Percentiles rank a stretch among this genome's conserved stretches.
These are phyloP conservation scores for Diphasiastrum complanatum DNA, from an alignment of 83 land plant genomes.

Conservation along the genomic window DNA sequence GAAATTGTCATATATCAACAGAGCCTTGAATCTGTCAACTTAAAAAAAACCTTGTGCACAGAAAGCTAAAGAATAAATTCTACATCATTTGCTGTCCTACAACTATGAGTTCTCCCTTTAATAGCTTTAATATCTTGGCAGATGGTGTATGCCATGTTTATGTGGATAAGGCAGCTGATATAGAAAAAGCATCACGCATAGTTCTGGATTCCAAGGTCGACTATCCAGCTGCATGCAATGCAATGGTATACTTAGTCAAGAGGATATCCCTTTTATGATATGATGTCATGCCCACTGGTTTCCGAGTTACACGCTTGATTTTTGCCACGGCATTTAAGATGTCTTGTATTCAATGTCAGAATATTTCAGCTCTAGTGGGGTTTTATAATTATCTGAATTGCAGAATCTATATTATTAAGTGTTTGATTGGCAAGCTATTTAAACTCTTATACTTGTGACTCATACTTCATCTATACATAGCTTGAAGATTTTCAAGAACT, in stretches of 20 bases:
- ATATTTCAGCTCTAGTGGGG: too few species aligned
- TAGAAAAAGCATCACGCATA: constrained; percentile 78
- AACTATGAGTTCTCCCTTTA: neutral
- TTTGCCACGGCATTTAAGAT: too few species aligned
- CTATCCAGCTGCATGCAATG: constrained; percentile 99
- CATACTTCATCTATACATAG: too few species aligned
- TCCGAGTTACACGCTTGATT: too few species aligned
- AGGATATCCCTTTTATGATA: too few species aligned
- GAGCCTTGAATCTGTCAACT: neutral
- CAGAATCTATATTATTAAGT: too few species aligned
- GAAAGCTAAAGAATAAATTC: neutral
- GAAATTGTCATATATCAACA: neutral
- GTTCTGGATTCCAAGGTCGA: constrained; percentile 87
- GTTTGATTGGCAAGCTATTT: too few species aligned
- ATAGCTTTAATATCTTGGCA: constrained; percentile 13
- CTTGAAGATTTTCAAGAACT: too few species aligned
- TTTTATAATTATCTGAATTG: too few species aligned
- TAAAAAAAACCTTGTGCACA: neutral
- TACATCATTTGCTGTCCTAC: neutral
- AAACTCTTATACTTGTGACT: too few species aligned
- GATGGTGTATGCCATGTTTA: constrained; percentile 99
- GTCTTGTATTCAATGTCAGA: too few species aligned
- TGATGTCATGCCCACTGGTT: too few species aligned
- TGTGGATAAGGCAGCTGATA: constrained; percentile 78
- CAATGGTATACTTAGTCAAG: constrained; percentile 54